Percentiles rank a stretch among this genome's conserved stretches.
Conservation (phyloP, 106 monocot species). For the Allium sativum region DNA sequence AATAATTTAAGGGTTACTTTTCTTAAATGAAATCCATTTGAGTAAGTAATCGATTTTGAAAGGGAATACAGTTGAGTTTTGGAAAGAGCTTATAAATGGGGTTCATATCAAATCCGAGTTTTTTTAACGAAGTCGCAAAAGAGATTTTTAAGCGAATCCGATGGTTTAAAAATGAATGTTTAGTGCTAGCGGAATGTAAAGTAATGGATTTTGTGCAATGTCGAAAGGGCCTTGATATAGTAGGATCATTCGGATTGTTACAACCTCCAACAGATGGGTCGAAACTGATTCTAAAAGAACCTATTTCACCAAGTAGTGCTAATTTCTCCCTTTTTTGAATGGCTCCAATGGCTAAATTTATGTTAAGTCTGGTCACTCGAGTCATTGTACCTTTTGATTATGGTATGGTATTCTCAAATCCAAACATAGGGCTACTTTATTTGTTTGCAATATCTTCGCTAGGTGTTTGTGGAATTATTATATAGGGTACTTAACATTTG, state of each 20-base stretch:
- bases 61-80: too few relatives aligned
- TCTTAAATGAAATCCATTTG: too few relatives aligned
- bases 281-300: slow-evolving; percentile 4
- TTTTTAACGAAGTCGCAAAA: too few relatives aligned
- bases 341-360: slow-evolving; percentile 1
- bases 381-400: neutral
- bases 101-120: too few relatives aligned
- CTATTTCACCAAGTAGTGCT: slow-evolving; percentile 3
- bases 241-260: slow-evolving; percentile 7
- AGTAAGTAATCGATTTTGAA: too few relatives aligned
- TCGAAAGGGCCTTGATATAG: slow-evolving; percentile 1
- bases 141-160: too few relatives aligned
- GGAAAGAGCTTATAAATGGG: too few relatives aligned
- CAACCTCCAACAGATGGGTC: slow-evolving; percentile 1
- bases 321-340: slow-evolving; percentile 1
- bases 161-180: too few relatives aligned
- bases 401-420: neutral
- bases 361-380: slow-evolving; percentile 3
- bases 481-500: too few relatives aligned
- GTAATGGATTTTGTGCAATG: slow-evolving; percentile 1
- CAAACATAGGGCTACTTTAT: slow-evolving; percentile 3
- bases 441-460: slow-evolving; percentile 3
- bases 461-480: too few relatives aligned
- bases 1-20: too few relatives aligned
- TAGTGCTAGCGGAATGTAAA: too few relatives aligned